Percentiles rank a stretch among this genome's conserved stretches.
Evolutionary conservation across 768 basidiomycete species (phyloP).

Genomic region (Chalciporus sphaerocephalus): DNA sequence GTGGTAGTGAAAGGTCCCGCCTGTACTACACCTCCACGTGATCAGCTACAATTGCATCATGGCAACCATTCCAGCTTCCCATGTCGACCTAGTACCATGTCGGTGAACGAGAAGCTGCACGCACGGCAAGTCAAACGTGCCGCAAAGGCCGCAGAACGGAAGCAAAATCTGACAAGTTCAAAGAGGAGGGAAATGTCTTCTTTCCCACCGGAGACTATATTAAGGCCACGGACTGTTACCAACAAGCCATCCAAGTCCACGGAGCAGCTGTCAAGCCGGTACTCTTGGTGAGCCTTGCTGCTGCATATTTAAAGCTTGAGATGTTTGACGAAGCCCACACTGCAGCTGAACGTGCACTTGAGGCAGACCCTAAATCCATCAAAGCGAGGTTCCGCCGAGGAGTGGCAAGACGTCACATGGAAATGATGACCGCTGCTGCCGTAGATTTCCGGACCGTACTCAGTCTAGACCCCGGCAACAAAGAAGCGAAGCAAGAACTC

Average conservation of each 20-base stretch:
- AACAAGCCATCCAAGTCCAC: slow-evolving; percentile 35
- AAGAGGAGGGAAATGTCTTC: slow-evolving; percentile 40
- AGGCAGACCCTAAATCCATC: slow-evolving; percentile 26
- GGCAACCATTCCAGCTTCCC: background rate
- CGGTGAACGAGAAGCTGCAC: background rate
- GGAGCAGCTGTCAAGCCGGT: slow-evolving; percentile 31
- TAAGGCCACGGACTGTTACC: slow-evolving; percentile 40
- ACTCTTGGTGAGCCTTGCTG: slow-evolving; percentile 41
- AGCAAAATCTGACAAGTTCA: slow-evolving; percentile 24
- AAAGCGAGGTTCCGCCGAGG: slow-evolving; percentile 36
- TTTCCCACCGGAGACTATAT: slow-evolving; percentile 37
- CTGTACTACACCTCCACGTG: too few species aligned
- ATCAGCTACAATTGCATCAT: too few species aligned
- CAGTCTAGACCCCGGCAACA: slow-evolving; percentile 24
- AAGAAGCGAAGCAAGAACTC: slow-evolving; percentile 18
- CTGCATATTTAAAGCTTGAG: slow-evolving; percentile 35
- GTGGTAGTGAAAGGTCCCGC: too few species aligned
- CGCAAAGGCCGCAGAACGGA: slow-evolving; percentile 17
- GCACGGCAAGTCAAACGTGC: slow-evolving; percentile 15
- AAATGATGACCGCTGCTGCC: slow-evolving; percentile 16
- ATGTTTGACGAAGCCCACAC: slow-evolving; percentile 30
- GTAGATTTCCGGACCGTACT: slow-evolving; percentile 27
- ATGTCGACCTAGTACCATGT: background rate
- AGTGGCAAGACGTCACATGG: slow-evolving; percentile 30
- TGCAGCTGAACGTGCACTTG: slow-evolving; percentile 27